Percentiles rank a stretch among this genome's conserved stretches.
Conservation (phyloP, 495 filamentous ascomycete genomes). For the Durotheca rogersii region DNA sequence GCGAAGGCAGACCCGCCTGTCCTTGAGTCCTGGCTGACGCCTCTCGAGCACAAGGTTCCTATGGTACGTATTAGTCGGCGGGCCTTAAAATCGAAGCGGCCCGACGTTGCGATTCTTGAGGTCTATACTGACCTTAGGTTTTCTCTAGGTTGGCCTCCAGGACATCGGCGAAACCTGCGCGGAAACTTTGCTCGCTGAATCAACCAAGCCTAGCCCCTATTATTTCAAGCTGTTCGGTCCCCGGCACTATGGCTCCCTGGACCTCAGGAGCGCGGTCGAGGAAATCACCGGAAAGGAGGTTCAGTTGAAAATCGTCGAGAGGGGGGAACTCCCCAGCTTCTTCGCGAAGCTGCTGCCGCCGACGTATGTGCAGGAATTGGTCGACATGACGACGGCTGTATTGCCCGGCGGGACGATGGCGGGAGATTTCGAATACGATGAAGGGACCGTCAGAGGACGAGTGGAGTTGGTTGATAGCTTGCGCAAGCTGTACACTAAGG, state of each 20-base stretch:
- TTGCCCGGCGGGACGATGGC: not conserved
- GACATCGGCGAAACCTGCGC: not conserved
- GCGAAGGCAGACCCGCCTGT: not conserved
- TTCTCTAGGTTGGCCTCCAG: not conserved
- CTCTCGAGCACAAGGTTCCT: not conserved
- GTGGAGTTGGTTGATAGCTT: not conserved
- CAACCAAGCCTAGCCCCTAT: not conserved
- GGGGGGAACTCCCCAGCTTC: not conserved
- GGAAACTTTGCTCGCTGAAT: not conserved
- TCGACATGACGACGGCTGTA: not conserved
- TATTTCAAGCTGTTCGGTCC: not conserved
- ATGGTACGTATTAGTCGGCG: not conserved
- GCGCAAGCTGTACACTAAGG: not conserved
- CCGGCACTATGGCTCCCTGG: slow-evolving; percentile 1
- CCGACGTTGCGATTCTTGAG: too few relatives aligned
- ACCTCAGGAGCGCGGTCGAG: slow-evolving; percentile 1
- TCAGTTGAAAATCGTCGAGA: not conserved
- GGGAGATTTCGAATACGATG: not conserved
- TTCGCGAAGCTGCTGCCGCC: not conserved
- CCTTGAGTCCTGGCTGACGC: not conserved
- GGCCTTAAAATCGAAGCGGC: too few relatives aligned
- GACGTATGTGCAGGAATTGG: not conserved
- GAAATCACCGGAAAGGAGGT: not conserved
- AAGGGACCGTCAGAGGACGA: not conserved
- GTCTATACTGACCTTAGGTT: not conserved